A percentile compares a stretch with the other conserved stretches of the same genome.
phyloP scores from a whole-genome alignment of 2,329 filamentous ascomycete genomes.

The Paraphaeosphaeria sporulosa region DNA sequence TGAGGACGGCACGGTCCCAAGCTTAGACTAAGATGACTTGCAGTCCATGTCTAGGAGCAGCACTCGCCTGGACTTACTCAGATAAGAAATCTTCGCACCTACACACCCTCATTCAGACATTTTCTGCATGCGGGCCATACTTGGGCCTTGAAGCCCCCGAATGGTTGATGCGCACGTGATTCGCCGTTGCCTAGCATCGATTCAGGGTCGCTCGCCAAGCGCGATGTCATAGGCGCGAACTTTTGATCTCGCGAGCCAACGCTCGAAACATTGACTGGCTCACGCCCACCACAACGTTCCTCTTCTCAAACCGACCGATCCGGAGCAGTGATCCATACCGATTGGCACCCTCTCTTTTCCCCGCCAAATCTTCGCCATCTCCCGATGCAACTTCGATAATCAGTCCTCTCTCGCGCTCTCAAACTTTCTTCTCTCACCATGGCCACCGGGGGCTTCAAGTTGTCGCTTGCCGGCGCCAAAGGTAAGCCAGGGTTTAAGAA shows the following conservation, averaged over 20 bases:
- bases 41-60: background rate
- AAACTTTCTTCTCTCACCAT: conserved; percentile 33
- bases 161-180: conserved; percentile 11
- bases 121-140: background rate
- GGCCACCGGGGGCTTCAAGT: conserved; percentile 46
- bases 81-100: background rate
- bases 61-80: background rate
- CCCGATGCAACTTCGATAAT: conserved; percentile 1
- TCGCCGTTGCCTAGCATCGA: no score
- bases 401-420: conserved; percentile 13
- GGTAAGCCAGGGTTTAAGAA: conserved; percentile 37
- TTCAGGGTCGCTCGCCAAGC: conserved; percentile 22
- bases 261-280: conserved; percentile 5
- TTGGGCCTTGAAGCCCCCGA: background rate
- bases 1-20: background rate
- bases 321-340: no score
- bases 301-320: background rate
- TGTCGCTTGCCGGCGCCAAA: conserved; percentile 43
- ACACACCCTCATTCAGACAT: background rate
- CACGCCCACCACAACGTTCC: background rate
- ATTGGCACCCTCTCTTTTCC: background rate
- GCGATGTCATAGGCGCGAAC: conserved; percentile 31
- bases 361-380: background rate
- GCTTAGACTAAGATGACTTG: conserved; percentile 1
- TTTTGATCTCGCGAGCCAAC: conserved; percentile 18